Evolutionary conservation across 768 basidiomycete species (phyloP).

Genomic region (Lactarius evosmus): DNA sequence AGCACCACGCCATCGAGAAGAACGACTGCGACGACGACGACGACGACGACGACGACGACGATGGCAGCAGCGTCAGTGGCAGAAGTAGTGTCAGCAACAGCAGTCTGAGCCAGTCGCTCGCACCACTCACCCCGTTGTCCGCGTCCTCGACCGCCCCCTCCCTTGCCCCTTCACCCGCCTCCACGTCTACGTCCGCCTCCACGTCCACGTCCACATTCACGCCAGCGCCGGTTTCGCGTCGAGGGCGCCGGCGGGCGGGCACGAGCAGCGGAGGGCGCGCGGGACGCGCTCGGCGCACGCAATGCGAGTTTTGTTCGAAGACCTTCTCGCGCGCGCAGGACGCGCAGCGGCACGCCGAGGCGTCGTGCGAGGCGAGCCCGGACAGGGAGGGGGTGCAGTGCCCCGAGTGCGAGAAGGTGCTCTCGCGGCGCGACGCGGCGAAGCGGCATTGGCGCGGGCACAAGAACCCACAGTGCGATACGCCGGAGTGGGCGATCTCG

Average conservation of each 20-base stretch:
- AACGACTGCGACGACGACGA: neutral
- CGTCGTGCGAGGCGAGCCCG: constrained; percentile 18
- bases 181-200: neutral
- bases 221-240: neutral
- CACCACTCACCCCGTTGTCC: neutral
- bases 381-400: constrained; percentile 2
- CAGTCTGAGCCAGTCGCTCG: neutral
- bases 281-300: neutral
- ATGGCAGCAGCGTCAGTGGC: too few relatives aligned
- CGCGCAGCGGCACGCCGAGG: constrained; percentile 4
- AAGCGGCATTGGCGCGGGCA: constrained; percentile 25
- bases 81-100: too few relatives aligned
- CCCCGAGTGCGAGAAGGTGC: constrained; percentile 12
- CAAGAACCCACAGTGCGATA: constrained; percentile 7
- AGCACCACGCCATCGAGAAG: neutral
- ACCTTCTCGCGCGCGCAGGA: constrained; percentile 23
- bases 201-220: neutral
- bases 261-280: neutral
- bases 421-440: constrained; percentile 22
- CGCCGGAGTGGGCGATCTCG: constrained; percentile 4
- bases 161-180: neutral
- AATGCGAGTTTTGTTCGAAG: constrained; percentile 12
- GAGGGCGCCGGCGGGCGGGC: neutral
- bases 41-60: too few relatives aligned
- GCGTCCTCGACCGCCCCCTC: neutral